Evolutionary conservation across 106 monocot species (phyloP).

Genomic region (Chionographis japonica): DNA sequence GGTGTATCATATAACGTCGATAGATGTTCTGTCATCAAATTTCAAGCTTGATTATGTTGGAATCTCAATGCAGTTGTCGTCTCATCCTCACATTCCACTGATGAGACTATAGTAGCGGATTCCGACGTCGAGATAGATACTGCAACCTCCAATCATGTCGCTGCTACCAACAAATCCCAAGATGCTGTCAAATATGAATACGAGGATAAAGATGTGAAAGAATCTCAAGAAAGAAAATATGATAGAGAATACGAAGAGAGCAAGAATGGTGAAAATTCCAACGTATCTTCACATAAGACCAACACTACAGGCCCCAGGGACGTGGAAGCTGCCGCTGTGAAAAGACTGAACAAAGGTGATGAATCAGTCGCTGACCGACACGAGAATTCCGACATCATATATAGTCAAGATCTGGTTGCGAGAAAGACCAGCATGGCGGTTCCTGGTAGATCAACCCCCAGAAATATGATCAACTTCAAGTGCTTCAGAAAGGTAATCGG

Average conservation of each 20-base stretch:
- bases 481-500: constrained; percentile 76
- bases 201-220: constrained; percentile 8
- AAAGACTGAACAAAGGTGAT: constrained; percentile 42
- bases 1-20: no score
- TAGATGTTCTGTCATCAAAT: no score
- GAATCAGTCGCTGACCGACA: constrained; percentile 32
- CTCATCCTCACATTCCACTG: constrained; percentile 84
- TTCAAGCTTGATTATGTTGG: neutral
- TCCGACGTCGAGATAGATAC: constrained; percentile 86
- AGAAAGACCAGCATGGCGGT: constrained; percentile 17
- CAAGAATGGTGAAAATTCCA: constrained; percentile 3
- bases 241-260: constrained; percentile 1
- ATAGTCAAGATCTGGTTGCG: constrained; percentile 62
- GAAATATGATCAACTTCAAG: constrained; percentile 62
- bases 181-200: constrained; percentile 16
- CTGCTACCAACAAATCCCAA: constrained; percentile 15
- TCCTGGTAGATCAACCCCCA: constrained; percentile 9
- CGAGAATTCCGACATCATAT: constrained; percentile 79
- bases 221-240: constrained; percentile 12
- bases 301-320: constrained; percentile 5
- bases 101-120: constrained; percentile 92
- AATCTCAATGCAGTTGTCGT: constrained; percentile 51
- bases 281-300: neutral
- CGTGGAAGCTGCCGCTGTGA: constrained; percentile 15
- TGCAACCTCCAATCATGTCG: constrained; percentile 38